Evolutionary conservation across 768 basidiomycete species (phyloP).

Genomic region (Leccinum disarticulatum): DNA sequence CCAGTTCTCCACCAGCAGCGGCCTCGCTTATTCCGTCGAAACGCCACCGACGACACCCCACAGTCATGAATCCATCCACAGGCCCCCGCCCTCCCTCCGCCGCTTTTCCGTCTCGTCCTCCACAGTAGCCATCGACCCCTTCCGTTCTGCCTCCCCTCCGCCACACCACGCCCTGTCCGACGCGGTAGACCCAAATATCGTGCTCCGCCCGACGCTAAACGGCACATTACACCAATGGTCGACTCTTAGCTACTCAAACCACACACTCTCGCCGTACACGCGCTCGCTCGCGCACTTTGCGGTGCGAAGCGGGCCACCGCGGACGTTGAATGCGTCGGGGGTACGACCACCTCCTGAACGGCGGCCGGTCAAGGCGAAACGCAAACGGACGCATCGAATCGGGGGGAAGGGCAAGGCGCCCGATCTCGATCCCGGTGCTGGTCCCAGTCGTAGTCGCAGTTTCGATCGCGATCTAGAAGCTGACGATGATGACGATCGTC

Average conservation of each 20-base stretch:
- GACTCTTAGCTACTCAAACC: constrained; percentile 84
- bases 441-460: neutral
- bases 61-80: constrained; percentile 19
- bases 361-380: constrained; percentile 65
- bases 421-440: neutral
- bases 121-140: constrained; percentile 27
- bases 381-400: constrained; percentile 72
- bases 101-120: constrained; percentile 38
- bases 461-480: neutral
- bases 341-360: constrained; percentile 40
- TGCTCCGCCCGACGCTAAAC: constrained; percentile 65
- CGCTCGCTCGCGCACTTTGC: constrained; percentile 89
- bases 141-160: constrained; percentile 37
- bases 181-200: constrained; percentile 49
- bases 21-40: constrained; percentile 42
- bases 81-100: constrained; percentile 20
- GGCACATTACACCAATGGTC: constrained; percentile 83
- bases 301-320: constrained; percentile 82
- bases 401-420: constrained; percentile 32
- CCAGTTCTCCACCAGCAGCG: constrained; percentile 48
- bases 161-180: constrained; percentile 35
- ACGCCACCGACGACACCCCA: constrained; percentile 43
- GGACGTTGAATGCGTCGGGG: constrained; percentile 38
- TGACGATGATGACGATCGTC: constrained; percentile 2
- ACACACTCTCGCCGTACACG: constrained; percentile 93